A percentile compares a stretch with the other conserved stretches of the same genome.
These are phyloP conservation scores for Cucurbita argyrosperma DNA, from an alignment of 306 rosid genomes.

Conservation along the genomic window DNA sequence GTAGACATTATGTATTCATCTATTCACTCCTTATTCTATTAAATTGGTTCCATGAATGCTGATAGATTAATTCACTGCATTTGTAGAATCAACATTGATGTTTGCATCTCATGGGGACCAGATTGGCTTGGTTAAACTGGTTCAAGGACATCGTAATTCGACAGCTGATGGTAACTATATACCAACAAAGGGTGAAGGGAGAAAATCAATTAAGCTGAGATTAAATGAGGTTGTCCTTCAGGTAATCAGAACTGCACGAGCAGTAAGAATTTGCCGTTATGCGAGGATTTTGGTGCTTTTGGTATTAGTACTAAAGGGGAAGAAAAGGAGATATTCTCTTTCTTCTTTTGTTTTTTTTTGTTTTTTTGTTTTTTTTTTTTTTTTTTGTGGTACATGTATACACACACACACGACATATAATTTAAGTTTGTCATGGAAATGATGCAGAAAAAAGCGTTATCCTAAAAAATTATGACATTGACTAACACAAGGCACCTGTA, in stretches of 20 bases:
- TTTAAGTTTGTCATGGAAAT: not conserved
- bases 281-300: not conserved
- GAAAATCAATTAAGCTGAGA: constrained; percentile 72
- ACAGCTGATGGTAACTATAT: constrained; percentile 55
- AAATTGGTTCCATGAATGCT: constrained; percentile 9
- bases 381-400: not conserved
- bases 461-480: not conserved
- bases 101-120: constrained; percentile 82
- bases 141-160: constrained; percentile 70
- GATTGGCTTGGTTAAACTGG: constrained; percentile 77
- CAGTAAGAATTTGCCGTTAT: not conserved
- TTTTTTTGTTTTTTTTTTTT: not conserved
- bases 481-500: not conserved
- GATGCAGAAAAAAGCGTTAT: not conserved
- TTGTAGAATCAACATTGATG: constrained; percentile 80
- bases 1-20: constrained; percentile 8
- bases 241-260: constrained; percentile 28
- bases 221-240: constrained; percentile 82
- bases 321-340: not conserved
- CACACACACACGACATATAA: not conserved
- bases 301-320: not conserved
- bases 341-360: not conserved
- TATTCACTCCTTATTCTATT: constrained; percentile 1
- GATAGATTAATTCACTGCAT: constrained; percentile 13
- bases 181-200: constrained; percentile 67